Evolutionary conservation across 2,329 filamentous ascomycete genomes (phyloP).

Genomic region (Bipolaris oryzae): DNA sequence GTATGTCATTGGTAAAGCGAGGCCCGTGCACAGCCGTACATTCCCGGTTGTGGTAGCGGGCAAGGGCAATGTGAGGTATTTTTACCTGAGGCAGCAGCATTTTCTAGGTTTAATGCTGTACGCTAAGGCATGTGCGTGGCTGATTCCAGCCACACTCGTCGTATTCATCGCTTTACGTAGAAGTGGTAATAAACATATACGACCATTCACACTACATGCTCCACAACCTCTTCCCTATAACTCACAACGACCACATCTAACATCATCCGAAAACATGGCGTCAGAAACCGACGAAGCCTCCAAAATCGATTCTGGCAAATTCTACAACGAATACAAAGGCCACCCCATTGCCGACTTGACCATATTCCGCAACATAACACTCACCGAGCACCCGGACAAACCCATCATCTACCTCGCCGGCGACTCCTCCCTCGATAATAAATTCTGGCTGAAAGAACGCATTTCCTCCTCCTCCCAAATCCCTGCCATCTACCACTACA

Average conservation of each 20-base stretch:
- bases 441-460: constrained; percentile 40
- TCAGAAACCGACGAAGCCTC: not conserved
- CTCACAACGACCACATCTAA: not conserved
- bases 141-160: no score
- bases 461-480: constrained; percentile 6
- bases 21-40: not conserved
- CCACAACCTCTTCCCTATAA: not conserved
- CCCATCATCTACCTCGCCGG: constrained; percentile 48
- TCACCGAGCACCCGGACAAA: constrained; percentile 28
- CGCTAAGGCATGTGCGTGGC: no score
- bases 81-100: not conserved
- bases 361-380: constrained; percentile 32
- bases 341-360: constrained; percentile 41
- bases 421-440: constrained; percentile 50
- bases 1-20: constrained; percentile 7
- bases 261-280: not conserved
- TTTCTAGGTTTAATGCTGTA: no score
- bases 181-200: not conserved
- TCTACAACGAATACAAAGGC: constrained; percentile 46
- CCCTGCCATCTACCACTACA: constrained; percentile 38
- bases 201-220: not conserved
- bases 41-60: not conserved
- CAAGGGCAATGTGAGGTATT: not conserved
- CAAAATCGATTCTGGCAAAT: constrained; percentile 32
- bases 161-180: no score